Conservation (phyloP, 2,329 filamentous ascomycete species). For the Exutisphaerella laricina region DNA sequence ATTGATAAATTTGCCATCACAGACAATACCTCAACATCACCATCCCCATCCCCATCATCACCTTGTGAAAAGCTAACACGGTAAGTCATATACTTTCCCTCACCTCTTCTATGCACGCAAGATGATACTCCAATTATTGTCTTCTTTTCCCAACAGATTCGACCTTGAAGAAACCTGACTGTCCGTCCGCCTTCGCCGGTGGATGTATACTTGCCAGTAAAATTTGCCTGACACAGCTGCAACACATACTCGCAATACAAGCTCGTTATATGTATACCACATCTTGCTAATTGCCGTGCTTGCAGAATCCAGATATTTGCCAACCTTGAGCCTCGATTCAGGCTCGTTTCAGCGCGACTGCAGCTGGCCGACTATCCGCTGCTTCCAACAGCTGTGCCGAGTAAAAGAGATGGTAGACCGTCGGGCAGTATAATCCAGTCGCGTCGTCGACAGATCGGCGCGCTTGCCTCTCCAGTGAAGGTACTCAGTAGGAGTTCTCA, state of each 20-base stretch:
- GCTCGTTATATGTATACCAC: slow-evolving; percentile 8
- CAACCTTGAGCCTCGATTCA: background rate
- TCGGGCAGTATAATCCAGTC: too few relatives aligned
- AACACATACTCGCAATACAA: slow-evolving; percentile 10
- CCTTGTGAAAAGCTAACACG: too few relatives aligned
- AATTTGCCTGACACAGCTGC: slow-evolving; percentile 60
- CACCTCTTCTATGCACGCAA: slow-evolving; percentile 36
- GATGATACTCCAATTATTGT: slow-evolving; percentile 68
- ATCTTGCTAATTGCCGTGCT: slow-evolving; percentile 8
- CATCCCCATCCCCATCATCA: too few relatives aligned
- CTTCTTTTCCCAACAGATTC: slow-evolving; percentile 89
- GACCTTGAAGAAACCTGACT: slow-evolving; percentile 76
- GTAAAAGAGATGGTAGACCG: too few relatives aligned
- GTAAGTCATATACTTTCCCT: background rate
- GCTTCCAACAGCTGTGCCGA: too few relatives aligned
- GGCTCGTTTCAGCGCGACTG: background rate
- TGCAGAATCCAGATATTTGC: background rate
- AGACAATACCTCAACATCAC: slow-evolving; percentile 6
- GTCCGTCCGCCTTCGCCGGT: slow-evolving; percentile 57
- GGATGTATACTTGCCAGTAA: slow-evolving; percentile 92
- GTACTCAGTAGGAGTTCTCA: background rate
- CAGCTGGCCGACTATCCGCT: background rate
- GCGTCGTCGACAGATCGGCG: background rate
- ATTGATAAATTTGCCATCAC: too few relatives aligned
- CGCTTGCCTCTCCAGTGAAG: background rate